These are phyloP conservation scores for Cryphonectria carpinicola DNA, from an alignment of 2,329 filamentous ascomycete genomes.

Conservation along the genomic window DNA sequence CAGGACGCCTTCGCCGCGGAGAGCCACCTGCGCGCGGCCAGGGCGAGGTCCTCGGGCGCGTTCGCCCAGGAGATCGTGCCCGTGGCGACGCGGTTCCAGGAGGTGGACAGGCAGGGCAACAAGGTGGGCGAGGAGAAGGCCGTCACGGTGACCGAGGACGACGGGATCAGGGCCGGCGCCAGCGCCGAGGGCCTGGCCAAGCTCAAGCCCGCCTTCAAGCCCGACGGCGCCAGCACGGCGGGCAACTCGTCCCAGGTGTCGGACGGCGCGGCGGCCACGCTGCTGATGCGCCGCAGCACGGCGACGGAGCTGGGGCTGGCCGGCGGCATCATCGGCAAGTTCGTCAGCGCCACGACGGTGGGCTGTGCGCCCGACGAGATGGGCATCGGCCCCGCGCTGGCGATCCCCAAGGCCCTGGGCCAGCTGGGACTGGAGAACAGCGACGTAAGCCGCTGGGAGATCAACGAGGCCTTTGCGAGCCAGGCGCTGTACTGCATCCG, in stretches of 20 bases:
- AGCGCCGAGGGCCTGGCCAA: conserved; percentile 72
- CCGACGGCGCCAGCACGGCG: conserved; percentile 77
- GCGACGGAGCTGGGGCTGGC: conserved; percentile 73
- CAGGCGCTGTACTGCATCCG: conserved; percentile 73
- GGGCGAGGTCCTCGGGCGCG: conserved; percentile 68
- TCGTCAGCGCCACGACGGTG: conserved; percentile 74
- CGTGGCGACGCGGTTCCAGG: conserved; percentile 71
- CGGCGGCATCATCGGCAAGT: conserved; percentile 76
- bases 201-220: conserved; percentile 84
- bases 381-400: conserved; percentile 86
- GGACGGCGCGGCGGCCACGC: conserved; percentile 81
- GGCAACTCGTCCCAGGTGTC: conserved; percentile 87
- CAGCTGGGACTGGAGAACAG: conserved; percentile 66
- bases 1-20: conserved; percentile 82
- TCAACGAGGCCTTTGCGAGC: conserved; percentile 81
- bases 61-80: conserved; percentile 83
- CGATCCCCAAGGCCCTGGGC: conserved; percentile 79
- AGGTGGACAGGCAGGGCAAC: conserved; percentile 63
- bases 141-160: conserved; percentile 75
- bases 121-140: conserved; percentile 59
- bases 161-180: conserved; percentile 75
- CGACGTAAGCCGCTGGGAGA: conserved; percentile 87
- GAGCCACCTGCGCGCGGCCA: conserved; percentile 73
- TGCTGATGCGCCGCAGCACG: conserved; percentile 84
- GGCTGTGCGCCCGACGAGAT: conserved; percentile 91